Evolutionary conservation across 306 rosid genomes (phyloP).

Genomic region (Pterocarpus macrocarpus): DNA sequence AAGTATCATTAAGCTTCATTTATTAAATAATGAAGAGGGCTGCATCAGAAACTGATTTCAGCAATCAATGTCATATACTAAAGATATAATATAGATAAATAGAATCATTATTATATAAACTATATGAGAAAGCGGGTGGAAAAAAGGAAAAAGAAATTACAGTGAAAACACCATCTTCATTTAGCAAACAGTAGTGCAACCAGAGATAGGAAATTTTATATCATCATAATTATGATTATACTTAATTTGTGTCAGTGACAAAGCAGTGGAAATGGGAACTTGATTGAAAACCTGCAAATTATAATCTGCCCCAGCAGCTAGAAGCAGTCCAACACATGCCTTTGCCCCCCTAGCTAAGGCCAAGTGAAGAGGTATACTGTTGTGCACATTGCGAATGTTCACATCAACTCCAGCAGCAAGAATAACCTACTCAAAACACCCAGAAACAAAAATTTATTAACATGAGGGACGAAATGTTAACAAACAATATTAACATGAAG

Average conservation of each 20-base stretch:
- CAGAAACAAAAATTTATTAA: slow-evolving; percentile 26
- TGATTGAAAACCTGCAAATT: slow-evolving; percentile 83
- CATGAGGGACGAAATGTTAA: background rate
- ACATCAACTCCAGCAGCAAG: slow-evolving; percentile 93
- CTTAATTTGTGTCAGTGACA: slow-evolving; percentile 8
- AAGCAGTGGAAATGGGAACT: slow-evolving; percentile 25
- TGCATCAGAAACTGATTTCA: slow-evolving; percentile 4
- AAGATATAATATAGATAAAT: slow-evolving; percentile 20
- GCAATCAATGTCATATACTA: background rate
- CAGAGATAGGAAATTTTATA: slow-evolving; percentile 6
- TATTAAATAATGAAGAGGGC: slow-evolving; percentile 31
- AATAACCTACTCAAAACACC: slow-evolving; percentile 73
- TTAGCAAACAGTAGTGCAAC: background rate
- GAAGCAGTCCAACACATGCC: slow-evolving; percentile 91
- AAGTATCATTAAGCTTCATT: slow-evolving; percentile 12
- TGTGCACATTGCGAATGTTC: slow-evolving; percentile 89
- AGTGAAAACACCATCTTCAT: slow-evolving; percentile 8
- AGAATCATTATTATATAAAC: slow-evolving; percentile 8
- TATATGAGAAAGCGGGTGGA: slow-evolving; percentile 22
- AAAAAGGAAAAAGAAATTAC: background rate
- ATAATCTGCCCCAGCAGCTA: slow-evolving; percentile 86
- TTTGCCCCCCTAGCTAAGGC: slow-evolving; percentile 98
- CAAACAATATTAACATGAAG: background rate
- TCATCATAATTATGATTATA: slow-evolving; percentile 12
- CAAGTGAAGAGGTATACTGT: slow-evolving; percentile 94